These are phyloP conservation scores for Aspergillus luchuensis DNA, from an alignment of 2,329 filamentous ascomycete species.

Conservation along the genomic window DNA sequence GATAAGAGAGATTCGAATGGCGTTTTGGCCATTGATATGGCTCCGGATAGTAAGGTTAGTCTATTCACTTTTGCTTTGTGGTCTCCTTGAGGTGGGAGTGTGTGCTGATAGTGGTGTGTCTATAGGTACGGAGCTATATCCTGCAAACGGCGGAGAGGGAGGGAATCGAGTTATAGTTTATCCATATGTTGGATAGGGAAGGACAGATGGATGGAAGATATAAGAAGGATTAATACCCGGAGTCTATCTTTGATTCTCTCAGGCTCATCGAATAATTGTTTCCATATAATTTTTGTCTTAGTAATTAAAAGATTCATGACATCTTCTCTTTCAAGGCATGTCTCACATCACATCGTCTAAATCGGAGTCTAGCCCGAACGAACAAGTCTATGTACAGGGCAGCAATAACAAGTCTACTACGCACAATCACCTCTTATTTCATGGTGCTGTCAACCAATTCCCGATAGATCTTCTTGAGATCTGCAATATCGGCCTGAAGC, in stretches of 20 bases:
- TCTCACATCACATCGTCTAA: conserved; percentile 20
- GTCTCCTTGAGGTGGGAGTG: not conserved
- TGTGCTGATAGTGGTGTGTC: conserved; percentile 6
- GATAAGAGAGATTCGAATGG: conserved; percentile 76
- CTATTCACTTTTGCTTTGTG: not conserved
- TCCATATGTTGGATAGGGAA: not conserved
- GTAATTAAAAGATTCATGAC: conserved; percentile 3
- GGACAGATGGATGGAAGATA: not conserved
- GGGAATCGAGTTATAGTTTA: conserved; percentile 64
- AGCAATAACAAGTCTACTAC: not conserved
- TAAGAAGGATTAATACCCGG: conserved; percentile 12
- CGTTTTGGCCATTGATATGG: conserved; percentile 73
- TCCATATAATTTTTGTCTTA: not conserved
- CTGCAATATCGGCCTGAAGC: conserved; percentile 80
- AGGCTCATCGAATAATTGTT: not conserved
- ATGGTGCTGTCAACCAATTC: conserved; percentile 86
- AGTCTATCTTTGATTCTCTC: not conserved
- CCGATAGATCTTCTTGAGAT: conserved; percentile 95
- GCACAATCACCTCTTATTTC: conserved; percentile 54
- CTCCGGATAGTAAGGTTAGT: conserved; percentile 79
- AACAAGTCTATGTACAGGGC: conserved; percentile 12
- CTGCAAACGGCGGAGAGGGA: conserved; percentile 77
- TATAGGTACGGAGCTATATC: conserved; percentile 73
- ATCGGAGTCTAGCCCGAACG: conserved; percentile 4
- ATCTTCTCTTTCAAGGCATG: conserved; percentile 7